Conservation (phyloP, 2,329 filamentous ascomycete species). For the Pleoardoris graminearum region DNA sequence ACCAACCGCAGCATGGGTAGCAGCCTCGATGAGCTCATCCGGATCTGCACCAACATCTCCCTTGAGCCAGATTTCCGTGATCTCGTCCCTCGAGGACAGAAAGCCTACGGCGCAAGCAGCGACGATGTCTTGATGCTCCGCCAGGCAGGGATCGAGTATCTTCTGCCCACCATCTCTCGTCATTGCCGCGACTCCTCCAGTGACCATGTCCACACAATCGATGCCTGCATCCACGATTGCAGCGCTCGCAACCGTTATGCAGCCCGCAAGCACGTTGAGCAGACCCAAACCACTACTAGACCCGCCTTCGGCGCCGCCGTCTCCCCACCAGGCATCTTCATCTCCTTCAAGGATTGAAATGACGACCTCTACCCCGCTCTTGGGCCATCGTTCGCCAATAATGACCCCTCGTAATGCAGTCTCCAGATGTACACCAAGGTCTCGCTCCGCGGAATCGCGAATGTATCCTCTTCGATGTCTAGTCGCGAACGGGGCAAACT, state of each 20-base stretch:
- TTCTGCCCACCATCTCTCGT: slow-evolving; percentile 57
- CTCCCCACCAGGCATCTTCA: slow-evolving; percentile 72
- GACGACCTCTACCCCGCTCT: slow-evolving; percentile 93
- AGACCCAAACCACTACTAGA: slow-evolving; percentile 73
- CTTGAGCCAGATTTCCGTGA: slow-evolving; percentile 94
- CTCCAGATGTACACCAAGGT: slow-evolving; percentile 88
- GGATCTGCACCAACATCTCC: slow-evolving; percentile 60
- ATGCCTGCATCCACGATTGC: slow-evolving; percentile 94
- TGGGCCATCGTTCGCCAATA: slow-evolving; percentile 96
- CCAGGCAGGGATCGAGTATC: slow-evolving; percentile 79
- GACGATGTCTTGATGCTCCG: slow-evolving; percentile 75
- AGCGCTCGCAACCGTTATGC: slow-evolving; percentile 90
- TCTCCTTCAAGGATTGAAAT: slow-evolving; percentile 93
- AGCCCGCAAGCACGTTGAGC: slow-evolving; percentile 89
- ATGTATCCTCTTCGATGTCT: slow-evolving; percentile 81
- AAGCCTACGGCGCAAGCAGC: slow-evolving; percentile 92
- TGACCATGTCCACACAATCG: slow-evolving; percentile 88
- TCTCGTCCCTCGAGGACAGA: slow-evolving; percentile 81
- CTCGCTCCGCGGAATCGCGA: slow-evolving; percentile 81
- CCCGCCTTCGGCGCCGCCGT: slow-evolving; percentile 51
- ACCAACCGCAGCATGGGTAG: slow-evolving; percentile 64
- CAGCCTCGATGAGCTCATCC: slow-evolving; percentile 63
- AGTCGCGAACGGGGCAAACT: slow-evolving; percentile 94
- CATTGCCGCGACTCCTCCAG: slow-evolving; percentile 85
- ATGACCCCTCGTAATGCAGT: slow-evolving; percentile 86